These are phyloP conservation scores for Phanerochaete carnosa DNA, from an alignment of 768 basidiomycete species.

Conservation along the genomic window DNA sequence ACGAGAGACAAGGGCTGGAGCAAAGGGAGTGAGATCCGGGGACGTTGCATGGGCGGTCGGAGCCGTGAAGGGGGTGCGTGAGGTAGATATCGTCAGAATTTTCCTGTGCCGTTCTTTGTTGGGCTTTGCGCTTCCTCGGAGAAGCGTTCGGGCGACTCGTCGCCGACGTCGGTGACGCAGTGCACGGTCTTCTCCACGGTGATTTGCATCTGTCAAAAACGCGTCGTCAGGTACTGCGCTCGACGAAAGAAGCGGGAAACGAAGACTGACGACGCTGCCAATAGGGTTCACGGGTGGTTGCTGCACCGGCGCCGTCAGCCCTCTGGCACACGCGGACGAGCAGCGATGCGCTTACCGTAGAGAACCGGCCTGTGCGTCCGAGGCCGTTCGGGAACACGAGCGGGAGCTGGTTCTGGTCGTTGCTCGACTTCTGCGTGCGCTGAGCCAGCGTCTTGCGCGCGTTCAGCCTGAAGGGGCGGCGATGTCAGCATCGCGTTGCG, in stretches of 20 bases:
- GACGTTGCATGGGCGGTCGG: neutral
- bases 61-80: neutral
- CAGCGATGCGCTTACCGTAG: neutral
- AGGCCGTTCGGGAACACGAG: slow-evolving; percentile 9
- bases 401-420: slow-evolving; percentile 1
- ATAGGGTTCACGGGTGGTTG: neutral
- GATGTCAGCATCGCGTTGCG: neutral
- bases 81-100: neutral
- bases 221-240: neutral
- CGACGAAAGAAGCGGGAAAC: neutral
- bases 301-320: neutral
- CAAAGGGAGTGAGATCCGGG: neutral
- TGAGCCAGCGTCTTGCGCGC: slow-evolving; percentile 12
- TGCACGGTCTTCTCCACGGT: slow-evolving; percentile 14
- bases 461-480: slow-evolving; percentile 12
- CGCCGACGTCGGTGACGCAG: slow-evolving; percentile 8
- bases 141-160: neutral
- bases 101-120: neutral
- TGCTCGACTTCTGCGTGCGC: slow-evolving; percentile 9
- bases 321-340: neutral
- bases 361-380: neutral
- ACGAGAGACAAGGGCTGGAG: neutral
- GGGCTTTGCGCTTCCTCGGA: neutral
- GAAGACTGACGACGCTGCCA: neutral
- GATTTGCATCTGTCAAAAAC: slow-evolving; percentile 5